These are phyloP conservation scores for Chlorella sp. DNA, from an alignment of 139 green algal species.

Conservation along the genomic window DNA sequence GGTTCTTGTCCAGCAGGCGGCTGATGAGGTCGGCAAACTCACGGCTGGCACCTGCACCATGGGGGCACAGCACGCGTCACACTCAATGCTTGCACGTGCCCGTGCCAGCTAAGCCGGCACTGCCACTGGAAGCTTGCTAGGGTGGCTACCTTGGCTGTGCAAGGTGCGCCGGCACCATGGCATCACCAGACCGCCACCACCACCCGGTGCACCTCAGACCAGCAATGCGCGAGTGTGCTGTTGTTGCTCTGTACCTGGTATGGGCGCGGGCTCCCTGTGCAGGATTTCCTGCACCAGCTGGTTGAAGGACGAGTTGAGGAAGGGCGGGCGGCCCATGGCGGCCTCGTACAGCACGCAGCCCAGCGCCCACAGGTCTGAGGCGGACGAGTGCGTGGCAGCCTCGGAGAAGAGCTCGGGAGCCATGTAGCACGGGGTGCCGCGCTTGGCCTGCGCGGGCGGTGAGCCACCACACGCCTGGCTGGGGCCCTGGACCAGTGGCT, in stretches of 20 bases:
- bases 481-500: too few relatives aligned
- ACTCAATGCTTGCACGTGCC: too few relatives aligned
- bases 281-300: conserved; percentile 75
- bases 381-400: conserved; percentile 66
- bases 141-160: too few relatives aligned
- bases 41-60: conserved; percentile 41
- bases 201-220: too few relatives aligned
- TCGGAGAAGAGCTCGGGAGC: conserved; percentile 90
- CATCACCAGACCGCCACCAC: too few relatives aligned
- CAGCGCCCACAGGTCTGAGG: conserved; percentile 86
- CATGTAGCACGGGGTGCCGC: conserved; percentile 90
- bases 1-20: conserved; percentile 80
- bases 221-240: too few relatives aligned
- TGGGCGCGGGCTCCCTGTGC: conserved; percentile 46
- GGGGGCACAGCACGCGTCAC: too few relatives aligned
- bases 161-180: neutral
- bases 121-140: too few relatives aligned
- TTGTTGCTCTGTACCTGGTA: conserved; percentile 31
- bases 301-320: conserved; percentile 70
- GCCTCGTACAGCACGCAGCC: conserved; percentile 94
- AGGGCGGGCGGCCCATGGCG: conserved; percentile 75
- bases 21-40: conserved; percentile 71
- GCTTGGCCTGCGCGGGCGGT: conserved; percentile 49
- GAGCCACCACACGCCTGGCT: neutral
- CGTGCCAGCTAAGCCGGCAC: too few relatives aligned